Evolutionary conservation across 352 stramenopile species (phyloP), one percentile per base, ranked within the genome.

Genomic region (Aphanomyces euteiches): DNA sequence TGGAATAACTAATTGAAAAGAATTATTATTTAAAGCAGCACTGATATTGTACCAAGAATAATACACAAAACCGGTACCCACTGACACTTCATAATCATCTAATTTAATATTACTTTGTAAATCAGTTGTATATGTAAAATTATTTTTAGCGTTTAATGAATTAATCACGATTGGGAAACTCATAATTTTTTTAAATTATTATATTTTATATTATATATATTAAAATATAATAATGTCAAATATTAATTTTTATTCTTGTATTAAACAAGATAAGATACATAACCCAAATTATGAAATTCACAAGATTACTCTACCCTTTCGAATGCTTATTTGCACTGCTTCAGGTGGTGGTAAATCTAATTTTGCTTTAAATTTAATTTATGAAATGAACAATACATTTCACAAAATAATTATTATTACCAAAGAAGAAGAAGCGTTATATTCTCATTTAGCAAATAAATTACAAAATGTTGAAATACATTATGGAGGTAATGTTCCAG

Each of bases 121-220:
- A 28, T 28, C 28, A 28, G 28, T 28, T 28, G 28, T 28, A 28
- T 28, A 28, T 28, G 28, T 50, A 50, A 50, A 50, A 50, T 50
- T 50, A n/a, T n/a, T 50, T 50, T n/a, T 50, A n/a, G 43, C 10
- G 43, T 50, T 50, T 3, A 3, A 1, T 3, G n/a, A n/a, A 50
- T 50, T 12, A 50, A 36, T 8, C 13, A 58, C 10, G 3, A 58
- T 58, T 17, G 36, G 50, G 2, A 58, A 37, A 58, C 8, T 58
- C 8, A 19, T 58, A 12, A 36, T 58, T 28, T 58, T 58, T 58
- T 3, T 19, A 58, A 2, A 3, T 58, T 58, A 58, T 58, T 58
- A 58, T 37, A 58, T 58, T n/a, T n/a, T n/a, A n/a, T n/a, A n/a
- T 2, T 47, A 66, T 66, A 66, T 66, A 54, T 66, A 47, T n/a